Evolutionary conservation across 495 filamentous ascomycete genomes (phyloP), one percentile per base, ranked within the genome.

Genomic region (Evansstolkia leycettana): DNA sequence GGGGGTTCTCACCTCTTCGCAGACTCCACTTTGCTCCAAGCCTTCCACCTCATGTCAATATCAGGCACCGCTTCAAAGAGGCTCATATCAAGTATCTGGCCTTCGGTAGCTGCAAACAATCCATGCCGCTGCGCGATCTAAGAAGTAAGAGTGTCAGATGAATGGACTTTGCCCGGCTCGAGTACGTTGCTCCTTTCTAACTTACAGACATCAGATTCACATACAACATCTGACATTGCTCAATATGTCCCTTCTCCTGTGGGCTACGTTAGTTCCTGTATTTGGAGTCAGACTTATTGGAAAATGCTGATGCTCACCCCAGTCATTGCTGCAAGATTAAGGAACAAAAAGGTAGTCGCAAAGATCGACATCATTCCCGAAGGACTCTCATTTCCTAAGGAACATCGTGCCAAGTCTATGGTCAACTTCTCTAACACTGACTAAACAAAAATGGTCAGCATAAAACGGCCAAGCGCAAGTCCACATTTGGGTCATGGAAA

Each of bases 1-100:
- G 28, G 28, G 7, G 16, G 5, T 20, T 36, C 53, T 38, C 37
- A 68, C 67, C 65, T 52, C 29, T 72, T 72, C 0, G 54, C 56
- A 17, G 60, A 66, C 47, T 72, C 68, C 5, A 72, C 58, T 31
- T 59, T 65, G 39, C 58, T 60, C 68, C 68, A 72, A 3, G 65
- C 62, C 38, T 70, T 70, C 68, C 68, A 72, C 47, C 65, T 48
- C 30, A 55, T 50, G 20, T 69, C 68, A 13, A 64, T 53, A 46
- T 70, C 65, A 6, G 59, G 48, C 2, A 69, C 52, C 11, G 54
- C 49, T 18, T 67, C 60, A 27, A 69, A 68, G 5, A 70, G 42
- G 28, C 51, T 55, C 45, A 56, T 63, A 30, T 66, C 64, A 7
- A 69, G 57, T 1, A 60, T 49, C 38, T 68, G 62, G 13, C 60